Evolutionary conservation across 2,329 filamentous ascomycete species (phyloP), one percentile per base, ranked within the genome.

Genomic region (Colletotrichum sp.): DNA sequence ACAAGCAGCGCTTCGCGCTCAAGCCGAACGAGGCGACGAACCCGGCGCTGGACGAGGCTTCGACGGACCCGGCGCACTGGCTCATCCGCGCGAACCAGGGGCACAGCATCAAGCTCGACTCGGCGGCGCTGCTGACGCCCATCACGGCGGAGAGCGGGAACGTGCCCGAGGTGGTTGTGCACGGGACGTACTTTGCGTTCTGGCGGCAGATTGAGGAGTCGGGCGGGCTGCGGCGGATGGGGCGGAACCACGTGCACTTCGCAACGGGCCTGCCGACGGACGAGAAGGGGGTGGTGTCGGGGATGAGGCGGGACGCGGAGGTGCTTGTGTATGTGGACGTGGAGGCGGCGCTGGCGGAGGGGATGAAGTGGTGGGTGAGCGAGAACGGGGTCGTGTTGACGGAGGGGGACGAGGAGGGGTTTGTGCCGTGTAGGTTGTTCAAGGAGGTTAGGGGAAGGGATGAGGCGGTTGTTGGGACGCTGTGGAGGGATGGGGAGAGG

Each of bases 31-130:
- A 82, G 11, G 72, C 73, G 19, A 80, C 80, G 55, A 81, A 82
- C 70, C 79, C 80, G 4, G 78, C 76, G 7, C 71, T 81, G 71
- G 80, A 80, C 55, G 80, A 82, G 13, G 78, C 80, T 22, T 82
- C 83, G 25, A 82, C 82, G 11, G 87, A 94, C 66, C 89, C 95
- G 0, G 84, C 89, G 1, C 89, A 94, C 83, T 98, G 93, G 87
- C 89, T 98, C 36, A 98, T 99, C 86, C 95, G 97, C 81, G 97
- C 97, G 32, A 98, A 98, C 82, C 97, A 99, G 87, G 97, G 97
- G 71, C 97, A 99, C 87, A 95, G 92, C 80, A 95, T 99, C 82
- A 92, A 92, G 81, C 86, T 93, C 44, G 93, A 95, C 32, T 92
- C 92, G n/a, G 91, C 93, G 63, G 90, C 90, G 0, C 89, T 98